Base-by-base conservation (phyloP, 2,329 filamentous ascomycete species). In the Phialemoniopsis sp. region DNA sequence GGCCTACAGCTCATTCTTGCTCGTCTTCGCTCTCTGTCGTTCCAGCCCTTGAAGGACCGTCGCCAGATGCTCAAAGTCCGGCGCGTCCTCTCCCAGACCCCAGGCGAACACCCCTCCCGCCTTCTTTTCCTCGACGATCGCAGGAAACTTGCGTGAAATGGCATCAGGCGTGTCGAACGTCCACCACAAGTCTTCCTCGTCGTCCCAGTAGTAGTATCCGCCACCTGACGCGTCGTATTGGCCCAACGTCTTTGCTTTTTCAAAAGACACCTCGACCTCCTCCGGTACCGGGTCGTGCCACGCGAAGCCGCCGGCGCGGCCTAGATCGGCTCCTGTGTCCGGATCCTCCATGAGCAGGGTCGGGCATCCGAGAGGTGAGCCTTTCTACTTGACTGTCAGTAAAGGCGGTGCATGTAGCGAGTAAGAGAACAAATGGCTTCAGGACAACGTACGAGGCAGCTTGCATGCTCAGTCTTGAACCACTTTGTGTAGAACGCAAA, bases 101-200 rank as follows among this genome's bases (percentile, higher is more conserved):
- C 84, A 89, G 1, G 84, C 83, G 70, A 89, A 87, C 5, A 86
- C 77, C 13, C 86, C 85, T 2, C 85, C 84, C 0, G 89, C 57
- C 1, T 64, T 58, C 53, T 73, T 70, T 26, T 66, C 64, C 21
- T 67, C 62, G 4, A 87, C 68, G 29, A 89, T 70, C 5, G 72
- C 56, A 4, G 69, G 60, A 42, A 87, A 78, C 62, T 89, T 89
- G 41, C 66, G 63, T 12, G 57, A 49, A 37, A 89, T 80, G 12
- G 79, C 68, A 8, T 68, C 66, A 0, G 73, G 67, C 0, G 80
- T 85, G 44, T 89, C 86, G 67, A 81, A 89, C 0, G 82, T 82
- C 85, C 85, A 89, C 73, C 85, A 89, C 21, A 82, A 55, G 39
- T 72, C 61, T 47, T 77, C 67, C 5, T 62, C 46, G 1, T 55